A percentile compares a stretch with the other conserved stretches of the same genome.
Evolutionary conservation across 805 yeast genomes (phyloP).

Genomic region (Metschnikowia anglica): DNA sequence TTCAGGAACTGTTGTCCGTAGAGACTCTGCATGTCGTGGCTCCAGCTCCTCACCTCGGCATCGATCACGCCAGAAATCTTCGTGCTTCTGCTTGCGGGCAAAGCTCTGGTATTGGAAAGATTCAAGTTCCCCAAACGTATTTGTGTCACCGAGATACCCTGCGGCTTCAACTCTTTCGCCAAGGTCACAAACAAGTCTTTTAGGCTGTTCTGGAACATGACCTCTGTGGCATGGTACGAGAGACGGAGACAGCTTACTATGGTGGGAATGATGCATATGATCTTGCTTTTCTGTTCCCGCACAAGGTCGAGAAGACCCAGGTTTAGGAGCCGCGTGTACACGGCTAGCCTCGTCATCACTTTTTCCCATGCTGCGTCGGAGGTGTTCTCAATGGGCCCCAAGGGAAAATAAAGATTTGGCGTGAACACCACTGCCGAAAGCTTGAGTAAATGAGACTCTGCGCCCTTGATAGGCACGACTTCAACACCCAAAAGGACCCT

Average conservation of each 20-base stretch:
- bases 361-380: slow-evolving; percentile 52
- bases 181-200: slow-evolving; percentile 35
- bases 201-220: slow-evolving; percentile 49
- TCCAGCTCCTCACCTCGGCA: slow-evolving; percentile 42
- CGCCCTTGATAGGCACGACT: slow-evolving; percentile 59
- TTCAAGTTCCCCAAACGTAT: slow-evolving; percentile 42
- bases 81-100: slow-evolving; percentile 20
- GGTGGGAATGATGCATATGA: slow-evolving; percentile 54
- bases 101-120: slow-evolving; percentile 24
- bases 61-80: slow-evolving; percentile 30
- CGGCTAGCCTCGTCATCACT: slow-evolving; percentile 44
- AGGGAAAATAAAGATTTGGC: slow-evolving; percentile 67
- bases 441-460: slow-evolving; percentile 52
- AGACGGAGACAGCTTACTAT: slow-evolving; percentile 53
- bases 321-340: slow-evolving; percentile 52
- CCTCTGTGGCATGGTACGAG: slow-evolving; percentile 66
- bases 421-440: slow-evolving; percentile 67
- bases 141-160: slow-evolving; percentile 38
- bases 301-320: slow-evolving; percentile 56
- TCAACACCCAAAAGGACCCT: slow-evolving; percentile 50
- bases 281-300: slow-evolving; percentile 46
- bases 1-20: slow-evolving; percentile 34
- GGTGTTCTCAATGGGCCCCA: slow-evolving; percentile 66
- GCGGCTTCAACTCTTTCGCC: slow-evolving; percentile 37
- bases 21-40: slow-evolving; percentile 32